Base-by-base conservation (phyloP, 495 filamentous ascomycete genomes). In the Aspergillus panamensis region DNA sequence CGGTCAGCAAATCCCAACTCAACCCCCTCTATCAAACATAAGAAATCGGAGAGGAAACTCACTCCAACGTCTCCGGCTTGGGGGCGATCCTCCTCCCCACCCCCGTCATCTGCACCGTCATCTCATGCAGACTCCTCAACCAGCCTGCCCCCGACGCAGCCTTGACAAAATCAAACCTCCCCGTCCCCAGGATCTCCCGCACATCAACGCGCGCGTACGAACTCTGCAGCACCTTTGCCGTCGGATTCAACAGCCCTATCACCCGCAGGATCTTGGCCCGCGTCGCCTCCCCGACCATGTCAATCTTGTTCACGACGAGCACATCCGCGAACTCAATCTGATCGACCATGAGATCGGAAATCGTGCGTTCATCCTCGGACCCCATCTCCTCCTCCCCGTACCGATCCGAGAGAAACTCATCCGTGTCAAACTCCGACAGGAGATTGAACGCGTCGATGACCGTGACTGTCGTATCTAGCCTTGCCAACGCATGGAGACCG, bases 281-380 rank as follows among this genome's bases (percentile, higher is more conserved):
- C 8, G 69, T 73, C 13, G 70, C 60, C 56, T 70, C 60, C 25
- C 73, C 66, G 7, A 79, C 70, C 1, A 71, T 75, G 48, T 78
- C 76, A 49, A 68, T 72, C 66, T 85, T 85, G 62, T 85, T 84
- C 31, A 84, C 58, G 30, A 85, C 70, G 12, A 85, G 68, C 3
- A 85, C 80, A 51, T 85, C 80, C 6, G 82, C 81, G 53, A 85
- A 85, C 62, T 85, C 82, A 44, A 85, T 82, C 58, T 85, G 82
- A 53, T 85, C 82, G 0, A 83, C 80, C 69, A 84, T 80, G 2
- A 84, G 73, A 51, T 85, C 80, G 12, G 81, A 83, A 43, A 84
- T 82, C 1, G 81, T 84, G 3, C 82, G 75, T 35, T 85, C 81
- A 48, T 85, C 82, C 55, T 85, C 82, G 0, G 75, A 68, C 0